phyloP scores from a whole-genome alignment of 371 early-diverging fungal genomes.

The Actinomortierella wolfii region DNA sequence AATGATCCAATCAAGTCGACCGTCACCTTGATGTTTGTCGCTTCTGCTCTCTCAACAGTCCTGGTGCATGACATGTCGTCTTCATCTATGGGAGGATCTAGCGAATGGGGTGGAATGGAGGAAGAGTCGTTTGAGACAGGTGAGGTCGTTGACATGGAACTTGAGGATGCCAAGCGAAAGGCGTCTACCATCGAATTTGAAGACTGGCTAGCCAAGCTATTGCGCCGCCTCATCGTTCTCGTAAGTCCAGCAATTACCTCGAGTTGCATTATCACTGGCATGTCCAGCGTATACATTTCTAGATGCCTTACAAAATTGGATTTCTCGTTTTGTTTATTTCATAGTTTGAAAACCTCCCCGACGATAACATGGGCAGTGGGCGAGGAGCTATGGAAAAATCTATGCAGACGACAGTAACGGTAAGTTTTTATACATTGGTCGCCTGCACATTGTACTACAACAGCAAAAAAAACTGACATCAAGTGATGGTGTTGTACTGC shows the following conservation, averaged over 20 bases:
- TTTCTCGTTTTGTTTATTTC: constrained; percentile 2
- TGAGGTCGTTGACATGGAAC: constrained; percentile 51
- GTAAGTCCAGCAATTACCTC: no score
- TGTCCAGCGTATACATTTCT: constrained; percentile 1
- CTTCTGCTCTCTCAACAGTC: constrained; percentile 62
- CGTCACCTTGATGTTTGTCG: constrained; percentile 76
- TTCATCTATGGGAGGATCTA: constrained; percentile 27
- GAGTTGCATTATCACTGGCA: no score
- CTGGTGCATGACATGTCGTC: constrained; percentile 68
- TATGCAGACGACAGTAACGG: constrained; percentile 7
- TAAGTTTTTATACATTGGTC: neutral
- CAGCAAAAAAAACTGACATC: constrained; percentile 4
- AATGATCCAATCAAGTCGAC: constrained; percentile 87
- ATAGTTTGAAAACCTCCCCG: constrained; percentile 81
- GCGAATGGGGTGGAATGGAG: constrained; percentile 54
- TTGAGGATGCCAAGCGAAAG: constrained; percentile 69
- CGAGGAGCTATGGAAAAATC: constrained; percentile 1
- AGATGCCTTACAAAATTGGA: neutral
- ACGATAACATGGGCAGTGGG: constrained; percentile 31
- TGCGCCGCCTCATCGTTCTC: constrained; percentile 77
- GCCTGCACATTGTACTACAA: constrained; percentile 13
- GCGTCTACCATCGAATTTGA: constrained; percentile 81
- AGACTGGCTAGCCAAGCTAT: constrained; percentile 83
- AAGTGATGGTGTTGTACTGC: neutral
- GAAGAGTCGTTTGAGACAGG: constrained; percentile 51